Evolutionary conservation across 345 rosid species (phyloP).

Genomic region (Arabidopsis arenosa): DNA sequence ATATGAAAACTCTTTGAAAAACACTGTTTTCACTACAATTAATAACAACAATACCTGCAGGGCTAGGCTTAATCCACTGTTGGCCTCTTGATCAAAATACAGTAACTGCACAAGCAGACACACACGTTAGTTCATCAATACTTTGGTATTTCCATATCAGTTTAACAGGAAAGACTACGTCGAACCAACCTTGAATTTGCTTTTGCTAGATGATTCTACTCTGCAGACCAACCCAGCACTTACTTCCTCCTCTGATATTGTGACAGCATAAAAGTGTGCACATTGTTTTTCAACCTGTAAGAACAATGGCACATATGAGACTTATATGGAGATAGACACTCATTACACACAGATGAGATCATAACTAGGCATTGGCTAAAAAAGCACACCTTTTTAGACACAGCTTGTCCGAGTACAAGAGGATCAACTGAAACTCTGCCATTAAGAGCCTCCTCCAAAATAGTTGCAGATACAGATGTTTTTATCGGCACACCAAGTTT

Average conservation of each 20-base stretch:
- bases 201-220: conserved; percentile 91
- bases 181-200: conserved; percentile 90
- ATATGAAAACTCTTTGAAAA: neutral
- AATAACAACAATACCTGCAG: conserved; percentile 66
- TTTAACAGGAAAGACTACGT: conserved; percentile 13
- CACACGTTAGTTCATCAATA: conserved; percentile 21
- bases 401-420: conserved; percentile 66
- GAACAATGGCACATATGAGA: conserved; percentile 31
- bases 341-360: conserved; percentile 20
- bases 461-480: conserved; percentile 94
- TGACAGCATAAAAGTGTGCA: conserved; percentile 95
- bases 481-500: conserved; percentile 99
- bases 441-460: conserved; percentile 96
- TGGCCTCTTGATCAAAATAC: conserved; percentile 84
- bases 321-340: conserved; percentile 29
- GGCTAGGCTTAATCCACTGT: conserved; percentile 86
- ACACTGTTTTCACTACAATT: neutral
- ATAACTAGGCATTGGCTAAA: conserved; percentile 25
- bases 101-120: conserved; percentile 70
- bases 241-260: conserved; percentile 89
- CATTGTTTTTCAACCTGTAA: conserved; percentile 98
- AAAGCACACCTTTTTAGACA: conserved; percentile 71
- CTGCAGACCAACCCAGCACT: conserved; percentile 86
- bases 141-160: conserved; percentile 3
- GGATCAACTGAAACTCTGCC: conserved; percentile 72